Evolutionary conservation across 139 green algal genomes (phyloP).

Genomic region (Parachlorella kessleri): DNA sequence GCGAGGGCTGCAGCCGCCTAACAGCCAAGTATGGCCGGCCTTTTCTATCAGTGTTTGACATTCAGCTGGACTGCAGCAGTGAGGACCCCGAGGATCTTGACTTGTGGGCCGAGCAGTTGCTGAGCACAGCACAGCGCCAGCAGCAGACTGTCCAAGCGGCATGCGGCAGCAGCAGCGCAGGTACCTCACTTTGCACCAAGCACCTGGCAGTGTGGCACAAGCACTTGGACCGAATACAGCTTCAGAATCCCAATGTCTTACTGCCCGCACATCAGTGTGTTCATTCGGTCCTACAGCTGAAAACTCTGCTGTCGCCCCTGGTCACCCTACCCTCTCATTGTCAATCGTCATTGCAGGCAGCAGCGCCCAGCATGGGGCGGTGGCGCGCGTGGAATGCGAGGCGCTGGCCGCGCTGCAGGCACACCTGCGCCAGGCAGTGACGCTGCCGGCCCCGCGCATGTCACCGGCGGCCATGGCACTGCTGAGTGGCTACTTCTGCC

Average conservation of each 20-base stretch:
- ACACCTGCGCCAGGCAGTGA: not conserved
- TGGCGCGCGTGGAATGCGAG: not conserved
- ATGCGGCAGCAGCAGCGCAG: no score
- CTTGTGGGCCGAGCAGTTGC: not conserved
- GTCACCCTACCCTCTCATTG: no score
- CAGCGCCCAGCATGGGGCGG: no score
- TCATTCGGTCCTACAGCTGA: no score
- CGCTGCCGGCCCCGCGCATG: slow-evolving; percentile 16
- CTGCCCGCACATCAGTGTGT: no score
- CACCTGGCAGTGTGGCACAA: no score
- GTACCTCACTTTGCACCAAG: no score
- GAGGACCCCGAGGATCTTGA: not conserved
- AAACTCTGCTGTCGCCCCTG: no score
- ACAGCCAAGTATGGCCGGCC: not conserved
- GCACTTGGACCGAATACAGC: no score
- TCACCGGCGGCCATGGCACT: slow-evolving; percentile 10
- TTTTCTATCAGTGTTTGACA: not conserved
- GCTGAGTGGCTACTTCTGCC: slow-evolving; percentile 28
- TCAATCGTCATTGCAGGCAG: no score
- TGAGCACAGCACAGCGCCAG: not conserved
- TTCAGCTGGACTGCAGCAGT: not conserved
- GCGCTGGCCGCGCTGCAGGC: slow-evolving; percentile 1
- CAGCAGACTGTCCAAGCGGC: not conserved
- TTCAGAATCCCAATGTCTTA: no score
- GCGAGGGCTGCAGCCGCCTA: not conserved